Conservation (phyloP, 129 eudicot genomes). For the Silybum marianum region DNA sequence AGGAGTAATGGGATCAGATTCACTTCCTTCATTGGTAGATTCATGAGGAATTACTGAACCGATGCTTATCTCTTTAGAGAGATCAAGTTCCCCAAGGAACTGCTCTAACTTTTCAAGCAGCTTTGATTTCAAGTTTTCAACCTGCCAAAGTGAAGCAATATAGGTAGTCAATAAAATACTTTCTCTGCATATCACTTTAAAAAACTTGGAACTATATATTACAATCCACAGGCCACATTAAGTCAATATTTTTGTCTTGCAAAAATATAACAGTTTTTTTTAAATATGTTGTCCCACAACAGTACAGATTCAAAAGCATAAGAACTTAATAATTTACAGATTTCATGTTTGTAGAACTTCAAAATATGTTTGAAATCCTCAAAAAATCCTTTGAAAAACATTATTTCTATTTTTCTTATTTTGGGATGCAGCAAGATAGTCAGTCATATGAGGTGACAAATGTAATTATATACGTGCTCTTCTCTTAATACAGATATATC, state of each 20-base stretch:
- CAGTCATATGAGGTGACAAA: slow-evolving; percentile 10
- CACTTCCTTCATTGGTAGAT: slow-evolving; percentile 44
- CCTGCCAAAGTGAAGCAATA: slow-evolving; percentile 50
- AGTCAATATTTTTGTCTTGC: not conserved
- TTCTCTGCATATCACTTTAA: not conserved
- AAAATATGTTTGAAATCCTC: slow-evolving; percentile 3
- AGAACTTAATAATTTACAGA: slow-evolving; percentile 1
- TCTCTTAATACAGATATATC: not conserved
- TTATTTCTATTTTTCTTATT: slow-evolving; percentile 6
- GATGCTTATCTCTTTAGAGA: slow-evolving; percentile 46
- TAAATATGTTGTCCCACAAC: slow-evolving; percentile 5
- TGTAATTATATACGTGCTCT: not conserved
- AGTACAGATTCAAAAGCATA: slow-evolving; percentile 14
- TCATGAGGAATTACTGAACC: slow-evolving; percentile 43
- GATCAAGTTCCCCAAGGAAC: slow-evolving; percentile 76
- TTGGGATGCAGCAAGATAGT: slow-evolving; percentile 1
- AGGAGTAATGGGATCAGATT: slow-evolving; percentile 45
- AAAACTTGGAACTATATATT: not conserved
- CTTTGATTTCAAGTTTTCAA: slow-evolving; percentile 75
- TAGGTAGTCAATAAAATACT: not conserved
- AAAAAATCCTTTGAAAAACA: slow-evolving; percentile 6
- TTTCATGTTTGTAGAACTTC: slow-evolving; percentile 8
- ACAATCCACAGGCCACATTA: not conserved
- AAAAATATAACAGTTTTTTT: not conserved
- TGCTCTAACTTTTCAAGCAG: slow-evolving; percentile 90